Percentiles rank a stretch among this genome's conserved stretches.
Evolutionary conservation across 2,329 filamentous ascomycete species (phyloP).

Genomic region (Scleromitrula shiraiana): DNA sequence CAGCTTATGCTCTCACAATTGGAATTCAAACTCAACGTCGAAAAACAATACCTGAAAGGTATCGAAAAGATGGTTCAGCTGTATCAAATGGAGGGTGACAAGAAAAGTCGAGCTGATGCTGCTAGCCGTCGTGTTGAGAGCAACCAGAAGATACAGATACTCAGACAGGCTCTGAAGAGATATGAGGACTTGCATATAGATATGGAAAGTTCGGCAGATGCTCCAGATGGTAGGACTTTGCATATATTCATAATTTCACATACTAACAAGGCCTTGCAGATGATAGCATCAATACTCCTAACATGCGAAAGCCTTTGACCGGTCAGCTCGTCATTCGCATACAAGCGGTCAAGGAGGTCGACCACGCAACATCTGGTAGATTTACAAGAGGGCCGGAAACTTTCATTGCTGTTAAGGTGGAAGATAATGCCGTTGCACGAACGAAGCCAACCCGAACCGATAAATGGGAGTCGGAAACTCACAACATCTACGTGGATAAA

Average conservation of each 20-base stretch:
- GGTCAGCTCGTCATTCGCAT: constrained; percentile 83
- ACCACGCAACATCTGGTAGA: constrained; percentile 74
- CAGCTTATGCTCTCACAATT: constrained; percentile 98
- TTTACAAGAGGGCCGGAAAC: constrained; percentile 92
- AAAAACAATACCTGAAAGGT: constrained; percentile 97
- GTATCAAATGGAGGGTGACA: constrained; percentile 94
- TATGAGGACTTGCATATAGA: constrained; percentile 97
- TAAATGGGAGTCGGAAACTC: constrained; percentile 83
- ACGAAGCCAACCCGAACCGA: constrained; percentile 82
- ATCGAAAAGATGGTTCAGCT: constrained; percentile 99
- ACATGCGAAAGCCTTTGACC: constrained; percentile 89
- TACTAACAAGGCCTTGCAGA: constrained; percentile 43
- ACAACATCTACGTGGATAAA: constrained; percentile 92
- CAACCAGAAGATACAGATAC: constrained; percentile 92
- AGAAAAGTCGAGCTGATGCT: constrained; percentile 90
- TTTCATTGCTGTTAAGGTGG: constrained; percentile 92
- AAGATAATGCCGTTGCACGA: constrained; percentile 83
- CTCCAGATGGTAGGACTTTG: constrained; percentile 61
- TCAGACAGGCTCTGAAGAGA: constrained; percentile 92
- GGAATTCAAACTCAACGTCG: constrained; percentile 96
- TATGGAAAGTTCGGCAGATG: constrained; percentile 66
- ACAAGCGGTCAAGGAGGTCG: constrained; percentile 84
- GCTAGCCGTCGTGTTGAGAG: constrained; percentile 86
- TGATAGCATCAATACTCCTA: constrained; percentile 92
- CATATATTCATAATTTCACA: background rate